Conservation (phyloP, 768 basidiomycete species). For the Phylloporus sp. region DNA sequence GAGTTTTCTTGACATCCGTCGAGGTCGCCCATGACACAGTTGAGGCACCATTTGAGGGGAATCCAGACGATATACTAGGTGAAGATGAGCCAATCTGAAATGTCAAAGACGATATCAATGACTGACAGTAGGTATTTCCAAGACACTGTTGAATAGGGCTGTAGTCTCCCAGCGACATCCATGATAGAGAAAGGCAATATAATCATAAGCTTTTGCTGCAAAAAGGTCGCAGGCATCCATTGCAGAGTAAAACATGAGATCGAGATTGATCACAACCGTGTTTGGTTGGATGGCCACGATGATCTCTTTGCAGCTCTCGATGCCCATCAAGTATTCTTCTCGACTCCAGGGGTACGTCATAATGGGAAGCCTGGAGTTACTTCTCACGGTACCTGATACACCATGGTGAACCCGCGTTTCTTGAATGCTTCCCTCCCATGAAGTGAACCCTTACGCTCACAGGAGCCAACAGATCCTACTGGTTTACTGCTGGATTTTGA, state of each 20-base stretch:
- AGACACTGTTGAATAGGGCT: neutral
- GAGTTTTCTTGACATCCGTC: neutral
- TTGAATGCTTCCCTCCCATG: neutral
- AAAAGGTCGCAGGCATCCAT: conserved; percentile 5
- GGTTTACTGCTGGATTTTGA: neutral
- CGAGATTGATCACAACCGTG: neutral
- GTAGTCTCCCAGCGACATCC: neutral
- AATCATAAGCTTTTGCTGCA: neutral
- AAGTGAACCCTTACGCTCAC: neutral
- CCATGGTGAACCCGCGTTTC: neutral
- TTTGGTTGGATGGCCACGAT: conserved; percentile 1
- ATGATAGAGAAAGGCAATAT: conserved; percentile 1
- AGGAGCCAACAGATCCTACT: conserved; percentile 3
- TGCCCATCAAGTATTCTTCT: conserved; percentile 5
- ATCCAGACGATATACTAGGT: conserved; percentile 5
- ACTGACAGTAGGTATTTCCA: conserved; percentile 12
- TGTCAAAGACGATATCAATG: neutral
- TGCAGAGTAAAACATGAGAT: neutral
- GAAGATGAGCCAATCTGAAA: neutral
- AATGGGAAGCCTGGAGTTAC: neutral
- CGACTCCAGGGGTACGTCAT: neutral
- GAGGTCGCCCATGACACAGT: neutral
- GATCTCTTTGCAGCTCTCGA: neutral
- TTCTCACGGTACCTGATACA: conserved; percentile 1
- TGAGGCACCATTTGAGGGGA: conserved; percentile 14